Conservation (phyloP, 352 stramenopile species). For the Thalassiosira hispida region DNA sequence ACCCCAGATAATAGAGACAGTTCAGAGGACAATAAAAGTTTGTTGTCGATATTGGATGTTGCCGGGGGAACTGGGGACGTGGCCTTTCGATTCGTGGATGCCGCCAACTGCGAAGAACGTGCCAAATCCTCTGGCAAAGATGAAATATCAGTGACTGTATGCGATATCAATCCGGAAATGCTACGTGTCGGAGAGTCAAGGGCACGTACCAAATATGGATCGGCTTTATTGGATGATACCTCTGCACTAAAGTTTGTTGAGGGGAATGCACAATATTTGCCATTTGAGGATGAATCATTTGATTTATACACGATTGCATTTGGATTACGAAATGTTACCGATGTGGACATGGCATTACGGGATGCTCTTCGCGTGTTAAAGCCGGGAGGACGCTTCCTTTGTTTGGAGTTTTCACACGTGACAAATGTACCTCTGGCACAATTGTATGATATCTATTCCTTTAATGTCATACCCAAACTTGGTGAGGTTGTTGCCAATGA, state of each 20-base stretch:
- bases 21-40: not conserved
- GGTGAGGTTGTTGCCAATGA: conserved; percentile 94
- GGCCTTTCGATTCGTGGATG: conserved; percentile 95
- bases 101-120: conserved; percentile 66
- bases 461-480: conserved; percentile 95
- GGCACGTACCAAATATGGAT: conserved; percentile 81
- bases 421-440: conserved; percentile 90
- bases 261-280: conserved; percentile 95
- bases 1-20: not conserved
- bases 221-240: conserved; percentile 54
- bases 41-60: conserved; percentile 90
- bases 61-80: conserved; percentile 98
- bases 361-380: conserved; percentile 96
- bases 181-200: conserved; percentile 93
- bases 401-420: conserved; percentile 96
- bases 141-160: conserved; percentile 91
- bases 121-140: conserved; percentile 69
- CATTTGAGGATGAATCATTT: conserved; percentile 94
- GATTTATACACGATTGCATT: conserved; percentile 99
- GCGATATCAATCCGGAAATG: conserved; percentile 99
- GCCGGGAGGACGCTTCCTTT: conserved; percentile 96
- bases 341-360: conserved; percentile 92
- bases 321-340: conserved; percentile 97
- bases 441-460: conserved; percentile 97
- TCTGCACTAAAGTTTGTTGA: conserved; percentile 88